Evolutionary conservation across 495 filamentous ascomycete genomes (phyloP).

Genomic region (Halenospora varia): DNA sequence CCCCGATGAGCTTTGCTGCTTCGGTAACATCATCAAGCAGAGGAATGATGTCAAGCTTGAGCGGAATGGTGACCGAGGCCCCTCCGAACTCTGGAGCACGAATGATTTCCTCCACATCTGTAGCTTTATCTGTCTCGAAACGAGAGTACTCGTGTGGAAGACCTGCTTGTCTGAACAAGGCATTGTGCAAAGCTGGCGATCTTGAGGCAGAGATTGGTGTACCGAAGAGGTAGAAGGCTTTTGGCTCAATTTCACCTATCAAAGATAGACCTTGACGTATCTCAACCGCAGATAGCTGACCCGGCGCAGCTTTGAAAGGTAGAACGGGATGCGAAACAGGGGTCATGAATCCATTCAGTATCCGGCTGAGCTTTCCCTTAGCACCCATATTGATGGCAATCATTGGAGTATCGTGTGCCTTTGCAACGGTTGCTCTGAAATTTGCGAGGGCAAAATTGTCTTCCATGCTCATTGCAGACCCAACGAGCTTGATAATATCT

Average conservation of each 20-base stretch:
- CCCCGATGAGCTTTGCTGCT: conserved; percentile 80
- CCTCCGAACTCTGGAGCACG: conserved; percentile 76
- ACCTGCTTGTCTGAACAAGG: conserved; percentile 71
- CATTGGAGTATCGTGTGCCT: conserved; percentile 69
- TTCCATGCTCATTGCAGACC: conserved; percentile 67
- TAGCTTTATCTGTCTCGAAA: conserved; percentile 67
- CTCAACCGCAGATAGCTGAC: conserved; percentile 87
- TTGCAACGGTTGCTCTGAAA: conserved; percentile 74
- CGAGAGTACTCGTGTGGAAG: conserved; percentile 85
- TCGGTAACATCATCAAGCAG: conserved; percentile 74
- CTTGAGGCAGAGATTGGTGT: conserved; percentile 74
- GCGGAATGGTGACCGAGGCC: conserved; percentile 90
- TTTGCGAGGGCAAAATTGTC: conserved; percentile 83
- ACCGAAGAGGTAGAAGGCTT: conserved; percentile 83
- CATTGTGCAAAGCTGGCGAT: conserved; percentile 87
- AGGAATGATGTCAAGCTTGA: conserved; percentile 85
- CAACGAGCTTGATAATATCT: conserved; percentile 93
- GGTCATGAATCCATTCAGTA: conserved; percentile 90
- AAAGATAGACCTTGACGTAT: conserved; percentile 74
- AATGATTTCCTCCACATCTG: conserved; percentile 65
- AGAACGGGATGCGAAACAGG: conserved; percentile 88
- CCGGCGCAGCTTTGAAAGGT: conserved; percentile 90
- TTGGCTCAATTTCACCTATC: conserved; percentile 73
- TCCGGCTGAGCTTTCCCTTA: conserved; percentile 80
- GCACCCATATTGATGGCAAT: conserved; percentile 97